A percentile compares a stretch with the other conserved stretches of the same genome.
These are phyloP conservation scores for Kokia cookei DNA, from an alignment of 441 rosid genomes.

Conservation along the genomic window DNA sequence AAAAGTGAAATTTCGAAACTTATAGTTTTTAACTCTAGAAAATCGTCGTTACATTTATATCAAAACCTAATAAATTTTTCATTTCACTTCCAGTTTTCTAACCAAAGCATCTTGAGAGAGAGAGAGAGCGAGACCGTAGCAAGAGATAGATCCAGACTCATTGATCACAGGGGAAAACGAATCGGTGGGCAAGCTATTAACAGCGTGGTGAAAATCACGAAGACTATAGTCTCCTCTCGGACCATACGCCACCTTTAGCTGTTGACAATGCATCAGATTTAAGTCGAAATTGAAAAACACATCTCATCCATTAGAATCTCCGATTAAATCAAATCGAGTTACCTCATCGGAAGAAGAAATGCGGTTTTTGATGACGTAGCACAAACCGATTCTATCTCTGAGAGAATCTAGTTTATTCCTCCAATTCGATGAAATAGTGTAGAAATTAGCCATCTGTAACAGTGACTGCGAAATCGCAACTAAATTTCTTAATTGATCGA, in stretches of 20 bases:
- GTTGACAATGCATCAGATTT: conserved; percentile 6
- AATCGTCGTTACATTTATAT: background rate
- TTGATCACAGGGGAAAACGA: conserved; percentile 52
- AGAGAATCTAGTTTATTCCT: conserved; percentile 29
- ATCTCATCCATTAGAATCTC: conserved; percentile 2
- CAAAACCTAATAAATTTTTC: background rate
- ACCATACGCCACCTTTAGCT: conserved; percentile 61
- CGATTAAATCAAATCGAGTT: conserved; percentile 5
- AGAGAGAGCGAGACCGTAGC: conserved; percentile 29
- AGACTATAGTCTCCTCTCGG: conserved; percentile 61
- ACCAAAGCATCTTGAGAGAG: background rate
- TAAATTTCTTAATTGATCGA: background rate
- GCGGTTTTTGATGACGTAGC: conserved; percentile 48
- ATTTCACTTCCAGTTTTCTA: background rate
- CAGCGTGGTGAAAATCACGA: conserved; percentile 79
- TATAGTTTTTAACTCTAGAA: background rate
- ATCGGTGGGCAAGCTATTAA: conserved; percentile 58
- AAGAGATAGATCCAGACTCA: conserved; percentile 39
- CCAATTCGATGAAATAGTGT: conserved; percentile 42
- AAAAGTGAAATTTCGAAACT: background rate
- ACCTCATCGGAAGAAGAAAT: conserved; percentile 59
- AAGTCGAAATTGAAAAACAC: background rate
- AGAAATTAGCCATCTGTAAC: conserved; percentile 65
- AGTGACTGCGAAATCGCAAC: conserved; percentile 39
- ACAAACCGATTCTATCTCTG: conserved; percentile 60